These are phyloP conservation scores for Coriolopsis trogii DNA, from an alignment of 1,284 basidiomycete genomes.

Conservation along the genomic window DNA sequence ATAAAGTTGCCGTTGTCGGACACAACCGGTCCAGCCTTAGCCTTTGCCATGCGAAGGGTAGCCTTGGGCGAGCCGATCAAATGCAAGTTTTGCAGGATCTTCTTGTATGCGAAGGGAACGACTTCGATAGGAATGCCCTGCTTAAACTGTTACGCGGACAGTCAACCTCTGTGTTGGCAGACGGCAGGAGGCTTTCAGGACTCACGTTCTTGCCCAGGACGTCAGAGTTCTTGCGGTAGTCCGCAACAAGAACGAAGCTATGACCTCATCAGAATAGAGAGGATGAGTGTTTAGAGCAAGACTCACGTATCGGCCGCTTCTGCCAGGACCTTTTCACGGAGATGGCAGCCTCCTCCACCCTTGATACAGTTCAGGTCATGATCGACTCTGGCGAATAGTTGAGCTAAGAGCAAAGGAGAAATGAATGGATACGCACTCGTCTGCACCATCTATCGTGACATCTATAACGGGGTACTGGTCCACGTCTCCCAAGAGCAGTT, in stretches of 20 bases:
- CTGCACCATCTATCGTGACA: slow-evolving; percentile 96
- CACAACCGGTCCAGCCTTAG: slow-evolving; percentile 93
- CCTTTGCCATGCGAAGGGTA: slow-evolving; percentile 80
- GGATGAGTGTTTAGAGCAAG: no score
- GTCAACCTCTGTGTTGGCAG: not conserved
- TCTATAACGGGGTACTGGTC: slow-evolving; percentile 91
- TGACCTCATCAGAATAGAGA: no score
- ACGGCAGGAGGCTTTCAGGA: slow-evolving; percentile 18
- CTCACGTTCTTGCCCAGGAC: slow-evolving; percentile 83
- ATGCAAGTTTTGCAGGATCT: slow-evolving; percentile 75
- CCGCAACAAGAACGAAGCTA: slow-evolving; percentile 93
- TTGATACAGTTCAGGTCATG: slow-evolving; percentile 92
- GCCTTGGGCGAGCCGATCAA: slow-evolving; percentile 67
- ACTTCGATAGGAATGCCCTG: slow-evolving; percentile 96
- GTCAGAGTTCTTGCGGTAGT: slow-evolving; percentile 90
- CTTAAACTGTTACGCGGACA: slow-evolving; percentile 58
- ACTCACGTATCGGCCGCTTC: slow-evolving; percentile 89
- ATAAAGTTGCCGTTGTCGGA: slow-evolving; percentile 96
- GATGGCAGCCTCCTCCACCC: slow-evolving; percentile 95
- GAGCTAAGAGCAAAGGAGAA: not conserved
- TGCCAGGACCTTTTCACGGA: slow-evolving; percentile 96
- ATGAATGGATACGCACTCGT: slow-evolving; percentile 75
- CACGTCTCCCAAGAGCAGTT: slow-evolving; percentile 88
- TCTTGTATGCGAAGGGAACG: slow-evolving; percentile 93
- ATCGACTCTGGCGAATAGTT: slow-evolving; percentile 69